Conservation (phyloP, 805 yeast species). For the Candida adriatica region DNA sequence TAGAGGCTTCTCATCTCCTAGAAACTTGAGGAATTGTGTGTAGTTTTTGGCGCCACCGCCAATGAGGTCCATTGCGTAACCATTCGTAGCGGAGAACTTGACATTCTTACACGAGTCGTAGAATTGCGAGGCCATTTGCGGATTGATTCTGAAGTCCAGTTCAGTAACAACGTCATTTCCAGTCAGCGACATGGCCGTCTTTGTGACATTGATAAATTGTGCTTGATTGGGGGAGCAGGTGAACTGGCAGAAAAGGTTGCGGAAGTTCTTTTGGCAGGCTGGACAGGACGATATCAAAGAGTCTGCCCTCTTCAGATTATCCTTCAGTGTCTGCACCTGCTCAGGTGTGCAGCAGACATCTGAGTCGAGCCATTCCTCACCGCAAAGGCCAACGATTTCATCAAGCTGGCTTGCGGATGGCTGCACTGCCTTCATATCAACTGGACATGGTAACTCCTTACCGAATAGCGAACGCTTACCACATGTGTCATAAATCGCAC, state of each 20-base stretch:
- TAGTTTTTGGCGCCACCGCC: constrained; percentile 94
- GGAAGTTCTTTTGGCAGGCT: constrained; percentile 84
- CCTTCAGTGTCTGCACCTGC: constrained; percentile 51
- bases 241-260: constrained; percentile 77
- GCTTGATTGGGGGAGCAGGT: constrained; percentile 87
- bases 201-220: constrained; percentile 61
- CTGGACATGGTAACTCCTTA: constrained; percentile 70
- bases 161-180: constrained; percentile 62
- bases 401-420: constrained; percentile 31
- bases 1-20: constrained; percentile 92
- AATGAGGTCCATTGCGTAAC: constrained; percentile 91
- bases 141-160: constrained; percentile 54
- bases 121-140: constrained; percentile 53
- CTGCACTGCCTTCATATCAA: constrained; percentile 45
- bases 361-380: constrained; percentile 49
- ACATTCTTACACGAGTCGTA: constrained; percentile 83
- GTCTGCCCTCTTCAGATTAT: constrained; percentile 67
- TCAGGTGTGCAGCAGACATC: constrained; percentile 64
- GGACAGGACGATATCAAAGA: constrained; percentile 85
- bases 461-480: constrained; percentile 83
- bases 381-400: constrained; percentile 58
- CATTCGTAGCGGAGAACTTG: constrained; percentile 91
- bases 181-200: constrained; percentile 35
- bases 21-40: constrained; percentile 67
- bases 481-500: constrained; percentile 43